Evolutionary conservation across 768 basidiomycete genomes (phyloP).

Genomic region (Aureoboletus auriporus): DNA sequence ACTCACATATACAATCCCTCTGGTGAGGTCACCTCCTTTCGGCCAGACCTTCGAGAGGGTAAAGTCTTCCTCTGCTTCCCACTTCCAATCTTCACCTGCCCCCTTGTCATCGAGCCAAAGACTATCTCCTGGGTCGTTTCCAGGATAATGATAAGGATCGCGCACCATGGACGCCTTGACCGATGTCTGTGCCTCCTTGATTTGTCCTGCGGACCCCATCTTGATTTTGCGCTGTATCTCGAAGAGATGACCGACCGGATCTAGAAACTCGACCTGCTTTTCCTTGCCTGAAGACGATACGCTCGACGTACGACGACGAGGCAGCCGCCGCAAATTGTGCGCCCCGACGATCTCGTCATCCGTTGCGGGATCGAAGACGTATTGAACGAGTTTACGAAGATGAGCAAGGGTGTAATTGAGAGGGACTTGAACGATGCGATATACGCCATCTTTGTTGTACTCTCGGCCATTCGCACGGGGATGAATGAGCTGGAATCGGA

Average conservation of each 20-base stretch:
- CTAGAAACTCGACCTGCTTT: conserved; percentile 14
- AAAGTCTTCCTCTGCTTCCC: conserved; percentile 69
- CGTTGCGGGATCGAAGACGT: conserved; percentile 43
- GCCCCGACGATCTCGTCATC: conserved; percentile 22
- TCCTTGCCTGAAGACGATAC: conserved; percentile 12
- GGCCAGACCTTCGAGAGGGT: conserved; percentile 59
- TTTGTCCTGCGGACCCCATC: conserved; percentile 48
- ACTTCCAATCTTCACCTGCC: conserved; percentile 51
- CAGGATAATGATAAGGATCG: conserved; percentile 44
- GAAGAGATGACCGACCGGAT: conserved; percentile 48
- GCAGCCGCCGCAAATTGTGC: conserved; percentile 13
- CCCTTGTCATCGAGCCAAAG: conserved; percentile 28
- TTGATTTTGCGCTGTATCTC: conserved; percentile 50
- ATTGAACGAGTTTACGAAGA: conserved; percentile 57
- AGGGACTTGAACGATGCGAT: conserved; percentile 67
- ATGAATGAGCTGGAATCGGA: conserved; percentile 59
- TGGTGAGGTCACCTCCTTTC: conserved; percentile 33
- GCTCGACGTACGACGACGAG: conserved; percentile 24
- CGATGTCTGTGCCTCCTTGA: conserved; percentile 46
- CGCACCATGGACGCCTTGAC: conserved; percentile 49
- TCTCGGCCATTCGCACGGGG: conserved; percentile 21
- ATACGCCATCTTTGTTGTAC: conserved; percentile 45
- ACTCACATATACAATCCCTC: conserved; percentile 63
- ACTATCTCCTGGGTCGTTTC: conserved; percentile 37
- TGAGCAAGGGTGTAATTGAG: conserved; percentile 67